These are phyloP conservation scores for Prunus mira DNA, from an alignment of 306 rosid species.

Conservation along the genomic window DNA sequence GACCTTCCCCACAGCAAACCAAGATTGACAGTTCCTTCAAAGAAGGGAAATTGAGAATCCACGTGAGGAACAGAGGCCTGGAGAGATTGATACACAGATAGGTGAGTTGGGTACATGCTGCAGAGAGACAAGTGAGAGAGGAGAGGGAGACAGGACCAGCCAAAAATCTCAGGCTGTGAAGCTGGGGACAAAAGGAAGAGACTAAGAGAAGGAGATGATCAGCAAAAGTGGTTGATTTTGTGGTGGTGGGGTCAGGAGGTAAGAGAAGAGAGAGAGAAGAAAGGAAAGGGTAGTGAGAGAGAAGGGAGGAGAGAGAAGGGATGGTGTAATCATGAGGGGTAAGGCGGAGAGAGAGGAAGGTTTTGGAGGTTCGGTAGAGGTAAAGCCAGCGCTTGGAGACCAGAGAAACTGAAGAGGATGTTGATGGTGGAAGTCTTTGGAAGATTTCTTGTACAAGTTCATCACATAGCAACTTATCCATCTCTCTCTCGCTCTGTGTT, in stretches of 20 bases:
- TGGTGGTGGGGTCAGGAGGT: conserved; percentile 29
- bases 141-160: conserved; percentile 53
- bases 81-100: conserved; percentile 58
- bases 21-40: conserved; percentile 48
- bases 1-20: conserved; percentile 25
- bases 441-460: conserved; percentile 78
- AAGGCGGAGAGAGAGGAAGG: conserved; percentile 63
- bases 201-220: conserved; percentile 38
- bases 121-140: conserved; percentile 64
- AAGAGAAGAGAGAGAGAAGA: conserved; percentile 50
- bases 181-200: conserved; percentile 38
- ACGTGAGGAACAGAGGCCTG: conserved; percentile 53
- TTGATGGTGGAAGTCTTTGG: conserved; percentile 53
- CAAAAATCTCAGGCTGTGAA: conserved; percentile 45
- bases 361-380: conserved; percentile 63
- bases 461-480: conserved; percentile 66
- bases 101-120: conserved; percentile 38
- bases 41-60: conserved; percentile 52
- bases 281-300: conserved; percentile 60
- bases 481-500: background rate
- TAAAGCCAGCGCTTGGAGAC: conserved; percentile 88
- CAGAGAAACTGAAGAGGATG: conserved; percentile 51
- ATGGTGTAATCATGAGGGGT: conserved; percentile 24
- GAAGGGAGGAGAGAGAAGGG: conserved; percentile 47
- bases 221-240: conserved; percentile 9